These are phyloP conservation scores for Penicillium angulare DNA, from an alignment of 495 filamentous ascomycete genomes.

Conservation along the genomic window DNA sequence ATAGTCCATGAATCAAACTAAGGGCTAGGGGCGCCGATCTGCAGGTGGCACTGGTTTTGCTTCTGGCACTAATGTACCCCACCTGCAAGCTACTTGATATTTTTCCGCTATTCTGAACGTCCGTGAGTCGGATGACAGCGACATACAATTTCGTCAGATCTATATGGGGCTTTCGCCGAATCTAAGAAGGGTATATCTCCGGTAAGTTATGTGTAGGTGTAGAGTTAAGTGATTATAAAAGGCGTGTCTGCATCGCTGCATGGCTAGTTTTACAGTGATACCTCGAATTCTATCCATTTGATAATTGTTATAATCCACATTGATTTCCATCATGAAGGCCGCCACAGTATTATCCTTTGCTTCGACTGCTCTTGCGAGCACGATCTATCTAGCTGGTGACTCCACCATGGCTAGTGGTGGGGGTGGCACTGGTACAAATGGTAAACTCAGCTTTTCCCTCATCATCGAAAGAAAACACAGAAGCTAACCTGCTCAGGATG, in stretches of 20 bases:
- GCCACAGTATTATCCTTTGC: constrained; percentile 15
- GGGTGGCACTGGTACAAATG: constrained; percentile 31
- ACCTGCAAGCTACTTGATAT: neutral
- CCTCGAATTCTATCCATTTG: neutral
- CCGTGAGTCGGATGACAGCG: neutral
- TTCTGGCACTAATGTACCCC: neutral
- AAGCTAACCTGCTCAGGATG: constrained; percentile 43
- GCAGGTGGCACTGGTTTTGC: neutral
- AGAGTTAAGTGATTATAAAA: neutral
- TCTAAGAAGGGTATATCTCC: neutral
- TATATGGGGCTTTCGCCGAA: neutral
- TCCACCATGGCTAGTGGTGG: constrained; percentile 54
- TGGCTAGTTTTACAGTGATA: too few relatives aligned
- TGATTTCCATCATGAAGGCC: constrained; percentile 30
- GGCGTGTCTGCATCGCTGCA: too few relatives aligned
- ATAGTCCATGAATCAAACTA: constrained; percentile 1
- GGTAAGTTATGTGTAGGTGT: neutral
- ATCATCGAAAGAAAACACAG: neutral
- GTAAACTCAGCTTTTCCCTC: constrained; percentile 6
- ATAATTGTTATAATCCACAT: neutral
- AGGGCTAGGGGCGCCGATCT: neutral
- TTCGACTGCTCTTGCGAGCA: constrained; percentile 26
- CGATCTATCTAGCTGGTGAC: constrained; percentile 55
- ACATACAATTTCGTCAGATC: neutral
- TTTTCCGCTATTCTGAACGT: neutral